Percentiles rank a stretch among this genome's conserved stretches.
phyloP scores from a whole-genome alignment of 1,139 yeast genomes.

The Nakaseomyces kungkrabaensis region DNA sequence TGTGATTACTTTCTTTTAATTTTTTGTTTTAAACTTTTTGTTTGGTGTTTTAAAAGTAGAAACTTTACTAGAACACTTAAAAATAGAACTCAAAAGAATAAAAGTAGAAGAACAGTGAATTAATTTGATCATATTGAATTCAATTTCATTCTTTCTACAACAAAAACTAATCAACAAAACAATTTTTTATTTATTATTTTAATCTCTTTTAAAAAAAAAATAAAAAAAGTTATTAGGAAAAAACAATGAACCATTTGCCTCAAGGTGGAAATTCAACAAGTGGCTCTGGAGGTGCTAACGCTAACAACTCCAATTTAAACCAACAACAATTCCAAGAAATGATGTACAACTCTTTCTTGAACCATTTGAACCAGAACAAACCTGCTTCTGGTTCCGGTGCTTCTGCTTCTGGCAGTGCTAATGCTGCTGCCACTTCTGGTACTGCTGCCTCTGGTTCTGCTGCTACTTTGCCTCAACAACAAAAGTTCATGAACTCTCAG shows the following conservation, averaged over 20 bases:
- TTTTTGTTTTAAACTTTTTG: no score
- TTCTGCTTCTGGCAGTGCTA: constrained; percentile 6
- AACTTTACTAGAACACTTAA: no score
- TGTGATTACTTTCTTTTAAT: no score
- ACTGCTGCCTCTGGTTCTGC: constrained; percentile 7
- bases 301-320: constrained; percentile 13
- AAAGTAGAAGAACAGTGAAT: no score
- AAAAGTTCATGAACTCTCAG: background rate
- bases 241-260: constrained; percentile 2
- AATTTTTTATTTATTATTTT: no score
- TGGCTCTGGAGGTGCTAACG: constrained; percentile 3
- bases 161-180: no score
- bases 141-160: no score
- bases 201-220: no score
- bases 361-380: constrained; percentile 23
- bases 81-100: no score
- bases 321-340: constrained; percentile 24
- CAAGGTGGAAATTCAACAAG: constrained; percentile 2
- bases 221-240: background rate
- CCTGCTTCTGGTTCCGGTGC: constrained; percentile 6
- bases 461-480: constrained; percentile 3
- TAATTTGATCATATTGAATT: no score
- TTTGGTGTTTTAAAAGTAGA: no score
- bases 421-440: constrained; percentile 15
- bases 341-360: constrained; percentile 23